Conservation (phyloP, 2,329 filamentous ascomycete species). For the Colletotrichum liriopes region DNA sequence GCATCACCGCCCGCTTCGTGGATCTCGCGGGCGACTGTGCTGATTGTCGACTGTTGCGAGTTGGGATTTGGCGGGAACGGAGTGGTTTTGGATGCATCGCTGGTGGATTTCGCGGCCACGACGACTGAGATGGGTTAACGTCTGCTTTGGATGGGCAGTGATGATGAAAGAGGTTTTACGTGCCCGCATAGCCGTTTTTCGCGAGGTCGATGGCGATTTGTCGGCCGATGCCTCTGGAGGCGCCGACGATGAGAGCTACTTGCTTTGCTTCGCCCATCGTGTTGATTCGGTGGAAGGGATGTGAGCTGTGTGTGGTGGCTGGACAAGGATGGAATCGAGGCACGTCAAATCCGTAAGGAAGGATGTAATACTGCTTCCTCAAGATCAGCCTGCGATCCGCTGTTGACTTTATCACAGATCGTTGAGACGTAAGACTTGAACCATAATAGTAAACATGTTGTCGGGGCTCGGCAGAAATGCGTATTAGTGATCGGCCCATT, state of each 20-base stretch:
- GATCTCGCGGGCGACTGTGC: slow-evolving; percentile 84
- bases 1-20: slow-evolving; percentile 74
- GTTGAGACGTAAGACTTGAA: neutral
- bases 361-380: neutral
- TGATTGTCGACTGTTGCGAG: slow-evolving; percentile 82
- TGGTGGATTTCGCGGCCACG: slow-evolving; percentile 83
- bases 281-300: no score
- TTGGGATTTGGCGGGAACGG: slow-evolving; percentile 85
- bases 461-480: slow-evolving; percentile 19
- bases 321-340: neutral
- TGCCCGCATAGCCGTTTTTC: slow-evolving; percentile 79
- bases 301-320: neutral
- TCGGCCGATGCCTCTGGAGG: slow-evolving; percentile 84
- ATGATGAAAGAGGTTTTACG: slow-evolving; percentile 28
- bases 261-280: slow-evolving; percentile 39
- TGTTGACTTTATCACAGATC: neutral
- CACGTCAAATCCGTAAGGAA: neutral
- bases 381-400: neutral
- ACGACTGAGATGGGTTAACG: slow-evolving; percentile 68
- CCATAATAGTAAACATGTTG: slow-evolving; percentile 9
- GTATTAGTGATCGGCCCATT: slow-evolving; percentile 34
- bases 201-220: slow-evolving; percentile 86
- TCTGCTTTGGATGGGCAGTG: neutral
- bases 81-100: slow-evolving; percentile 67
- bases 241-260: slow-evolving; percentile 82